A percentile compares a stretch with the other conserved stretches of the same genome.
Evolutionary conservation across 2,329 filamentous ascomycete genomes (phyloP).

Genomic region (Penicillium glabrum): DNA sequence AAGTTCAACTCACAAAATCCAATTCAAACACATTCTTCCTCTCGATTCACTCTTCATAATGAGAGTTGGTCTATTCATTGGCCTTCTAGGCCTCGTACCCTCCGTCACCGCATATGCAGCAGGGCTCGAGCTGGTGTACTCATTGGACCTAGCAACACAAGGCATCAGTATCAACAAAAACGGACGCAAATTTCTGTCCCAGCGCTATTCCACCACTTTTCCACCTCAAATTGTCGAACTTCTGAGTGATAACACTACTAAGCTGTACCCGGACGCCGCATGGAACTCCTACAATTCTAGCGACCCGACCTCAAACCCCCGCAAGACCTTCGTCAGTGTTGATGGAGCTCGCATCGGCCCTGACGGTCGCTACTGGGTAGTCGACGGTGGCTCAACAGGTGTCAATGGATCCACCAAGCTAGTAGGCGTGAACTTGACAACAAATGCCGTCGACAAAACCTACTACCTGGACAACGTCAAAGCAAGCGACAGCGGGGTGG

Average conservation of each 20-base stretch:
- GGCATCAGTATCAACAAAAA: not conserved
- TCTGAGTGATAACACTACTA: not conserved
- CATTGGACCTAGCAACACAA: not conserved
- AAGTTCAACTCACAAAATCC: not conserved
- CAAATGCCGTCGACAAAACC: constrained; percentile 32
- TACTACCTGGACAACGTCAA: constrained; percentile 37
- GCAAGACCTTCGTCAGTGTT: not conserved
- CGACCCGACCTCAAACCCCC: constrained; percentile 1
- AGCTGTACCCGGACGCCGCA: constrained; percentile 2
- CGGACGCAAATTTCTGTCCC: not conserved
- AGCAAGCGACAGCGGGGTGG: constrained; percentile 28
- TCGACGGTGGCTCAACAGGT: constrained; percentile 30
- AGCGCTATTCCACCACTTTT: not conserved
- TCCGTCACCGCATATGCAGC: not conserved
- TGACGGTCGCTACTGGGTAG: constrained; percentile 33
- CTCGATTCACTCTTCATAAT: not conserved
- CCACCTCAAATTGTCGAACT: not conserved
- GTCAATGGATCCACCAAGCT: constrained; percentile 32
- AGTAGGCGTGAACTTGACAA: constrained; percentile 32
- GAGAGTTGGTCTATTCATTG: not conserved
- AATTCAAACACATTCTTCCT: not conserved
- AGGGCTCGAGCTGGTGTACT: not conserved
- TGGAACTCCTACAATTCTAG: constrained; percentile 13
- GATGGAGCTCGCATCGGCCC: constrained; percentile 27
- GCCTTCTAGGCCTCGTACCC: not conserved